These are phyloP conservation scores for Parietichytrium sp. DNA, from an alignment of 108 stramenopile species.

Conservation along the genomic window DNA sequence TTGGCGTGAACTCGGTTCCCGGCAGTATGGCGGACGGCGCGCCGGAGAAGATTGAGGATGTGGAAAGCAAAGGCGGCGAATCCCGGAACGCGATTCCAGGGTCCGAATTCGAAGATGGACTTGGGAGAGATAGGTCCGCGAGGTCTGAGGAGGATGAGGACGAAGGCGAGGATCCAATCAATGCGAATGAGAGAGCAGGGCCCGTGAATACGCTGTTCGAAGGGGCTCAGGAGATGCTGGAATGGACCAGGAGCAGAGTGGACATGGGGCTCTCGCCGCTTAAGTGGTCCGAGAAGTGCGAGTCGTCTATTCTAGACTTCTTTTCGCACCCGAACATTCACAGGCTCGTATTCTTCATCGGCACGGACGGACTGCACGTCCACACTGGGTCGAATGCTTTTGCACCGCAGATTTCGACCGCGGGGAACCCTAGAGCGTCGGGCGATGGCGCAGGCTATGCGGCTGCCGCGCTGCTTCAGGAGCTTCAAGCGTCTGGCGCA, in stretches of 20 bases:
- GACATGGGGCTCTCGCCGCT: not conserved
- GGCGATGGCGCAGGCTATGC: not conserved
- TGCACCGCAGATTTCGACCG: not conserved
- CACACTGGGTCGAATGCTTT: not conserved
- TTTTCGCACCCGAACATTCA: conserved; percentile 11
- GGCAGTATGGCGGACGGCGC: no score
- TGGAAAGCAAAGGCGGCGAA: no score
- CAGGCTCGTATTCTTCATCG: conserved; percentile 28
- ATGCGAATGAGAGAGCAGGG: no score
- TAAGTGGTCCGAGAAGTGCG: not conserved
- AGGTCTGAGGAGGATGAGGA: not conserved
- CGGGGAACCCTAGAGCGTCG: not conserved
- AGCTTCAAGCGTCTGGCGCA: not conserved
- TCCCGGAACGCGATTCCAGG: no score
- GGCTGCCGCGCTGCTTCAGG: not conserved
- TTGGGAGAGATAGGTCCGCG: no score
- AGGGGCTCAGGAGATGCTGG: conserved; percentile 35
- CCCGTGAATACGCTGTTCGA: conserved; percentile 11
- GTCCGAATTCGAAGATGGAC: no score
- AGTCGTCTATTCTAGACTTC: not conserved
- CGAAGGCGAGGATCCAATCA: not conserved
- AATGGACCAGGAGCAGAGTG: not conserved
- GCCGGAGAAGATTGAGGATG: no score
- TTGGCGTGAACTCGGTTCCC: no score
- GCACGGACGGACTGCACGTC: conserved; percentile 21